Conservation (phyloP, 306 rosid genomes). For the Senna tora region DNA sequence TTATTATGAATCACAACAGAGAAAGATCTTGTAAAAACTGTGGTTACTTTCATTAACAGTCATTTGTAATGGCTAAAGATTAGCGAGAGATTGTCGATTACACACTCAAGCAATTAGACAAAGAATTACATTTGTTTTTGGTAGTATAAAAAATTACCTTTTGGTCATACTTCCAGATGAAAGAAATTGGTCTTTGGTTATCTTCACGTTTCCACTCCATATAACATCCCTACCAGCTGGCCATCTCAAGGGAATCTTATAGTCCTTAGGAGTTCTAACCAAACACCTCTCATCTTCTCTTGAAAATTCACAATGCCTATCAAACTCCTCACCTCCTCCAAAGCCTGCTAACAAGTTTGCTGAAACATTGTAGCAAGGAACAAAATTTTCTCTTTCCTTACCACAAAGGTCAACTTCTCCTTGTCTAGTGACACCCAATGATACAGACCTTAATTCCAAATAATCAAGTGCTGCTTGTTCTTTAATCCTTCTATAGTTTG, state of each 20-base stretch:
- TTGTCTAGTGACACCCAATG: constrained; percentile 49
- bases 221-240: constrained; percentile 82
- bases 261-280: constrained; percentile 86
- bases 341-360: constrained; percentile 66
- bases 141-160: constrained; percentile 50
- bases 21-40: constrained; percentile 30
- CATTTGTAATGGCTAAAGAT: constrained; percentile 11
- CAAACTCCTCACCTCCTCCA: constrained; percentile 79
- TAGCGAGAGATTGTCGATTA: constrained; percentile 9
- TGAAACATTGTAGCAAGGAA: constrained; percentile 84
- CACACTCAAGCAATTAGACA: constrained; percentile 3
- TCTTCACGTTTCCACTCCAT: constrained; percentile 92
- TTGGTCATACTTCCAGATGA: constrained; percentile 94
- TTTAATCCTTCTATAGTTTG: constrained; percentile 77
- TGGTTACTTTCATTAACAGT: constrained; percentile 3
- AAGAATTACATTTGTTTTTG: constrained; percentile 57
- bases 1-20: background rate
- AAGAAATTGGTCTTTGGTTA: constrained; percentile 85
- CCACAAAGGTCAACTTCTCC: constrained; percentile 77
- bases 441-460: constrained; percentile 69
- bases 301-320: constrained; percentile 74
- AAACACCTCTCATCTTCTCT: constrained; percentile 60
- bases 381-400: constrained; percentile 77
- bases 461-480: constrained; percentile 76
- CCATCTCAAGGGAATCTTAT: constrained; percentile 83